Evolutionary conservation across 148 eudicot genomes (phyloP), one percentile per base, ranked within the genome.

Genomic region (Rheum nobile): DNA sequence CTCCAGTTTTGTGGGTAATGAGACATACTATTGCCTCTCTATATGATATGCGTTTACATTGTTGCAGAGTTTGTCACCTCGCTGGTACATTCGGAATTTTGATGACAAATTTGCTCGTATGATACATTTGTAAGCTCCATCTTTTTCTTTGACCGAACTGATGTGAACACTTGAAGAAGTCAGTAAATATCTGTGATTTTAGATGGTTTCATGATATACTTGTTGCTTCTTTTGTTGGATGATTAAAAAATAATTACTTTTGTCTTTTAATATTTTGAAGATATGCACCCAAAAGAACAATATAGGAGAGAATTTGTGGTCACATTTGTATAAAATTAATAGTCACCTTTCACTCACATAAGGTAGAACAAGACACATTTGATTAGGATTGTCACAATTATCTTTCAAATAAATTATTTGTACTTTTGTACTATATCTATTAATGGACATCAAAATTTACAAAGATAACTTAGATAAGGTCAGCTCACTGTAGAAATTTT

Each of bases 121-220:
- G 98, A 87, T 94, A 83, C 98, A 94, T 82, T 82, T 94, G 97
- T 94, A 85, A 94, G 98, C 85, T 65, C 41, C 21, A 28, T 28
- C 41, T 12, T 32, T 65, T 32, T 16, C 70, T 13, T 65, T 65
- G 39, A 32, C 21, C 21, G 16, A 65, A 32, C 10, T 16, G 38
- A 13, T 65, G 38, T 17, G 17, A 28, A 17, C 21, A 31, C 70
- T 17, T 65, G 39, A 10, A 34, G 41, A 59, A 26, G 34, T 59
- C 22, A 26, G 19, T 59, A 14, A 22, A 32, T 13, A 17, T 65
- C 38, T 16, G 21, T 65, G n/a, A 31, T 31, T 65, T 65, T 34
- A 59, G 67, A 13, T 24, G 14, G 34, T 59, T 32, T 17, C 21
- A 65, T 65, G 7, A 31, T 32, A 17, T 65, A n/a, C n/a, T n/a